Evolutionary conservation across 1,284 basidiomycete genomes (phyloP), one percentile per base, ranked within the genome.

Genomic region (Wallemia hederae): DNA sequence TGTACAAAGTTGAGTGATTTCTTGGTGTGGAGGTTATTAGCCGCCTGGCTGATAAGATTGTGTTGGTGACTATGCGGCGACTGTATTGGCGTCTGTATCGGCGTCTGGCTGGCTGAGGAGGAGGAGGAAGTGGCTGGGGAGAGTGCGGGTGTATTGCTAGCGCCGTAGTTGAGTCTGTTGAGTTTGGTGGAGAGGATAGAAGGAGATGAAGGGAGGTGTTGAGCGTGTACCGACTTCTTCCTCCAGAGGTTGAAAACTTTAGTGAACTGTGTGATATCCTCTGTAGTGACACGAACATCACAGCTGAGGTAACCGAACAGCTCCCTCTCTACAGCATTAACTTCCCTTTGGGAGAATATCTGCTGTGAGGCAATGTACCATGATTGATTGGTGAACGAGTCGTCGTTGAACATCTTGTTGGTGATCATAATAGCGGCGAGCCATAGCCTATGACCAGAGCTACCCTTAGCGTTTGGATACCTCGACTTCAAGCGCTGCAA

Each of bases 311-410:
- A 59, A 5, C 65, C 66, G 31, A 70, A 68, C 27, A 70, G 64
- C 62, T 70, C 69, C 31, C 69, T 66, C 63, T 70, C 69, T 67
- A 70, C 69, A 62, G 69, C 68, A 62, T 70, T 70, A 60, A 70
- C 64, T 62, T 70, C 69, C 29, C 66, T 66, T 25, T 69, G 62
- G 55, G 64, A 65, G 61, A 70, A 69, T 55, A 70, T 63, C 24
- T 67, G 67, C 59, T 70, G 69, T 24, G 68, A 66, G 55, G 69
- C 69, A 56, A 70, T 69, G 60, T 67, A 65, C 69, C 69, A 70
- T 62, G 65, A 66, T 64, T 69, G 69, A 66, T 70, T 70, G 17
- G 65, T 66, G 64, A 69, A 70, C 29, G 67, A 66, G 61, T 70
- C 69, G 63, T 70, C 69, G 62, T 69, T 69, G 60, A 65, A 63